phyloP scores from a whole-genome alignment of 164 flowering plant genomes.

The Magnolia changhungtana region DNA sequence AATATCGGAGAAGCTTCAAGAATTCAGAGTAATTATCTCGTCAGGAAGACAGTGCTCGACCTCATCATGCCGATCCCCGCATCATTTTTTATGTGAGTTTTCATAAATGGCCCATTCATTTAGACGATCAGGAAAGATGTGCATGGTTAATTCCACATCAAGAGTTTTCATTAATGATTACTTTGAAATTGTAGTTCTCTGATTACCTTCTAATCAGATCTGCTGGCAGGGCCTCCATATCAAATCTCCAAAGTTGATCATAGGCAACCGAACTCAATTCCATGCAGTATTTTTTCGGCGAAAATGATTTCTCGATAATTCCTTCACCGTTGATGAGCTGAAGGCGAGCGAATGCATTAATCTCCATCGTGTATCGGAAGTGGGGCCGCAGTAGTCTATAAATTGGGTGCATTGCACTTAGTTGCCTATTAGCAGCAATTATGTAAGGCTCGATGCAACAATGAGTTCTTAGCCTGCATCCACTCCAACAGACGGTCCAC shows the following conservation, averaged over 20 bases:
- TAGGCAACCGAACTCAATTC: constrained; percentile 30
- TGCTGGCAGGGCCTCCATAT: constrained; percentile 31
- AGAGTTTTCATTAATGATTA: background rate
- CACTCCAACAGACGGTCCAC: background rate
- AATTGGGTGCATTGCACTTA: constrained; percentile 33
- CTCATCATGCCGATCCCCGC: no score
- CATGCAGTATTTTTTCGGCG: constrained; percentile 24
- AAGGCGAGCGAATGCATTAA: constrained; percentile 31
- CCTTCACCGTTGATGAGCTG: constrained; percentile 27
- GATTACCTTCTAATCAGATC: constrained; percentile 33
- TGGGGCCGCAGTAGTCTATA: constrained; percentile 26
- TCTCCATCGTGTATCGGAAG: constrained; percentile 30
- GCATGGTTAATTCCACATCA: no score
- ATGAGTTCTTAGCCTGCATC: constrained; percentile 31
- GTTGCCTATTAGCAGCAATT: constrained; percentile 27
- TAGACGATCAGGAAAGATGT: background rate
- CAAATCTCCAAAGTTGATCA: constrained; percentile 30
- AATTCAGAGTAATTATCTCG: no score
- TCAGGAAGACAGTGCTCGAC: no score
- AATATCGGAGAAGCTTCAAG: no score
- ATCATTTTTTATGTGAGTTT: no score
- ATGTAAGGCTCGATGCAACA: constrained; percentile 23
- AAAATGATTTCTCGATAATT: constrained; percentile 26
- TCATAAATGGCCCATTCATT: background rate
- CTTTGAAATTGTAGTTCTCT: no score